phyloP scores from a whole-genome alignment of 1,284 basidiomycete species.

The Bondarzewia mesenterica region DNA sequence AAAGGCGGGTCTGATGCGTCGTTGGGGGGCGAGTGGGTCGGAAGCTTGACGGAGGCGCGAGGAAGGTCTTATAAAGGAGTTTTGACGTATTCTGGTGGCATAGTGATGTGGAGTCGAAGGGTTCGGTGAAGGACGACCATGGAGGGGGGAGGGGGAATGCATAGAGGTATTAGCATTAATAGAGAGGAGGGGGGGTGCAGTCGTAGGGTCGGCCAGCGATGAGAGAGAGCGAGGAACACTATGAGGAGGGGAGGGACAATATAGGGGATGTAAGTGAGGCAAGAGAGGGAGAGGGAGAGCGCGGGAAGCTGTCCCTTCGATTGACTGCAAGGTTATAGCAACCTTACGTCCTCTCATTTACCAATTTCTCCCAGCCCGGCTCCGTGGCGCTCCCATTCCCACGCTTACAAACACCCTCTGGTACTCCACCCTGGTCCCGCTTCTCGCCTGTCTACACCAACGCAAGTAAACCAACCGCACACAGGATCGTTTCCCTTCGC shows the following conservation, averaged over 20 bases:
- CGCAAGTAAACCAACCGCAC: neutral
- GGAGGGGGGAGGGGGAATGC: constrained; percentile 20
- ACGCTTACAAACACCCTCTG: neutral
- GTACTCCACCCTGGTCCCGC: neutral
- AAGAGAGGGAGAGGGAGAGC: constrained; percentile 25
- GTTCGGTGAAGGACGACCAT: constrained; percentile 16
- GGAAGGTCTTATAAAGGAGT: constrained; percentile 42
- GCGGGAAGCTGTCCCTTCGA: constrained; percentile 23
- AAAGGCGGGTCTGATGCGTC: constrained; percentile 28
- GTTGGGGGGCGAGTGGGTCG: constrained; percentile 24
- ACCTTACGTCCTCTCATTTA: constrained; percentile 17
- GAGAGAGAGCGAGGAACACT: constrained; percentile 7
- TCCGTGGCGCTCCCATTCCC: neutral
- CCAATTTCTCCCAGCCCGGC: constrained; percentile 11
- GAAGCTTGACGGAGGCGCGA: constrained; percentile 38
- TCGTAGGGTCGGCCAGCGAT: constrained; percentile 34
- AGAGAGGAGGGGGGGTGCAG: constrained; percentile 16
- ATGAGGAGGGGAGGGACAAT: constrained; percentile 17
- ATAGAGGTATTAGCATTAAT: constrained; percentile 29
- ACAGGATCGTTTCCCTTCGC: neutral
- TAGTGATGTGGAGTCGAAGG: constrained; percentile 30
- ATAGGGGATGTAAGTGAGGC: constrained; percentile 22
- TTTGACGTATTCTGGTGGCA: constrained; percentile 48
- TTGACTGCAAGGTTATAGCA: constrained; percentile 16
- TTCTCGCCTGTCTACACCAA: neutral